Percentiles rank a stretch among this genome's conserved stretches.
These are phyloP conservation scores for Pyrus betulifolia DNA, from an alignment of 306 rosid genomes.

Conservation along the genomic window DNA sequence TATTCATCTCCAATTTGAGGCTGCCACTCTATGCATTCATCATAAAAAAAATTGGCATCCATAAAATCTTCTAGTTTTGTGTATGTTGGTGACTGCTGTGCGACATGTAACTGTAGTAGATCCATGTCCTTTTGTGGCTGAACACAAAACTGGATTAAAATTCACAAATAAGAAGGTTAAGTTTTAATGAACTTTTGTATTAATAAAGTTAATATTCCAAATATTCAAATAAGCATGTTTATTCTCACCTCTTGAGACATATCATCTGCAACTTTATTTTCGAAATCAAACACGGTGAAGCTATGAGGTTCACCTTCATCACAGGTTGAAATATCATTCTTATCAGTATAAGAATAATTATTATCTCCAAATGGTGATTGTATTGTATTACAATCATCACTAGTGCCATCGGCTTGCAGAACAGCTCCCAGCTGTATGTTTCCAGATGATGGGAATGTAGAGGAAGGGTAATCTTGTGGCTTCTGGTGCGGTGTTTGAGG, in stretches of 20 bases:
- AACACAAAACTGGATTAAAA: too few relatives aligned
- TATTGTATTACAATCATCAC: background rate
- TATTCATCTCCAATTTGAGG: too few relatives aligned
- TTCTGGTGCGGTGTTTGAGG: background rate
- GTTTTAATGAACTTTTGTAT: too few relatives aligned
- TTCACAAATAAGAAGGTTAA: too few relatives aligned
- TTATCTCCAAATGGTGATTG: background rate
- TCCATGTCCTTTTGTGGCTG: too few relatives aligned
- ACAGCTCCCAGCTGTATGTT: slow-evolving; percentile 3
- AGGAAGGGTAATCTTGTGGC: background rate
- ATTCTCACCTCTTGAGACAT: background rate
- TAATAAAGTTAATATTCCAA: background rate
- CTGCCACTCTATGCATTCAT: too few relatives aligned
- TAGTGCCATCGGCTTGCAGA: slow-evolving; percentile 7
- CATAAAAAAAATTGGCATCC: too few relatives aligned
- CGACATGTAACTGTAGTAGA: too few relatives aligned
- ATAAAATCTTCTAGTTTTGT: too few relatives aligned
- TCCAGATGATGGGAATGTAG: background rate
- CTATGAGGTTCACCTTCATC: background rate
- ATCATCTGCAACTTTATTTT: background rate
- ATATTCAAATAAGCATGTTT: background rate
- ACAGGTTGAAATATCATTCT: background rate
- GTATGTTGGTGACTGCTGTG: too few relatives aligned
- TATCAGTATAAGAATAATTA: background rate
- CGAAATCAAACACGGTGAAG: background rate